These are phyloP conservation scores for Amanita subjunquillea DNA, from an alignment of 768 basidiomycete species.

Conservation along the genomic window DNA sequence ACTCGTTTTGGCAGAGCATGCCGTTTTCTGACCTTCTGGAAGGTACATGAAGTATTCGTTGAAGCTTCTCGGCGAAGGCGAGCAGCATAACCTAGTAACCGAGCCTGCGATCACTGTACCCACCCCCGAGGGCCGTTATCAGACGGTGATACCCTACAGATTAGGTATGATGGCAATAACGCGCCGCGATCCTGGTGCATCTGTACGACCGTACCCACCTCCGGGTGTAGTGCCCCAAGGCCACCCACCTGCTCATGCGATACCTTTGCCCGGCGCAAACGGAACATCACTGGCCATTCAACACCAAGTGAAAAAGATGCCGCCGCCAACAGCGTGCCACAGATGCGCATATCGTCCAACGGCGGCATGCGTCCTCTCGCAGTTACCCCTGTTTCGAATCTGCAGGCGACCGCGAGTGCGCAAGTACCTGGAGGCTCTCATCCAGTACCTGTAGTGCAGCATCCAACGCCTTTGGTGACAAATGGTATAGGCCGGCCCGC, in stretches of 20 bases:
- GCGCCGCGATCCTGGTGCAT: constrained; percentile 22
- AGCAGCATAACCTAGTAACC: constrained; percentile 38
- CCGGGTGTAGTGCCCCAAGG: constrained; percentile 7
- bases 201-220: constrained; percentile 16
- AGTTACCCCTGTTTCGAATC: constrained; percentile 22
- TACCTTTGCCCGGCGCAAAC: constrained; percentile 13
- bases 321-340: constrained; percentile 40
- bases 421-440: constrained; percentile 15
- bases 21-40: neutral
- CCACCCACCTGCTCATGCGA: neutral
- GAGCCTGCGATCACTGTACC: constrained; percentile 38
- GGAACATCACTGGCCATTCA: constrained; percentile 51
- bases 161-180: constrained; percentile 26
- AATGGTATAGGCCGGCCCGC: constrained; percentile 27
- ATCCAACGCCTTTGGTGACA: constrained; percentile 24
- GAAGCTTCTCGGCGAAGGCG: constrained; percentile 45
- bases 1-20: constrained; percentile 4
- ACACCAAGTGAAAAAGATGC: constrained; percentile 54
- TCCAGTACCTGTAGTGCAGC: constrained; percentile 13
- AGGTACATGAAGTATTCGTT: constrained; percentile 48
- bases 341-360: constrained; percentile 53
- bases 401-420: constrained; percentile 14
- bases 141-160: constrained; percentile 39
- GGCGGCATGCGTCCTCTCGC: constrained; percentile 42
- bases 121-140: constrained; percentile 38